phyloP scores from a whole-genome alignment of 2,329 filamentous ascomycete genomes.

The Aspergillus felis region DNA sequence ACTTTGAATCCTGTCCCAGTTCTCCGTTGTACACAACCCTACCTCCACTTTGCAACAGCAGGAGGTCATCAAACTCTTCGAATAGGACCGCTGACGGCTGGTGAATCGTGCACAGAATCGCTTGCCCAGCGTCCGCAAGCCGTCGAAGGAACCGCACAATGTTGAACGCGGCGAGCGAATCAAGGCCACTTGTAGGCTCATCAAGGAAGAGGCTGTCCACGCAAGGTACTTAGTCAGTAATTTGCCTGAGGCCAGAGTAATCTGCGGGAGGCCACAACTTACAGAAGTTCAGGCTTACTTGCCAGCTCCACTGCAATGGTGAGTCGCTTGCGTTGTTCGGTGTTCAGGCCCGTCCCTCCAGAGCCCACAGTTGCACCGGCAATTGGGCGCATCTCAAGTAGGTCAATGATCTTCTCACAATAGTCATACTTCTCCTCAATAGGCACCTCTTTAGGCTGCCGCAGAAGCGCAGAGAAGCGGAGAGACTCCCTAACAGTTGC shows the following conservation, averaged over 20 bases:
- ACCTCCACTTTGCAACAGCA: conserved; percentile 74
- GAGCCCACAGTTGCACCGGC: conserved; percentile 62
- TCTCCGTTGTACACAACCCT: conserved; percentile 83
- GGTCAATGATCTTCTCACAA: conserved; percentile 63
- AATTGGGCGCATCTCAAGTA: conserved; percentile 65
- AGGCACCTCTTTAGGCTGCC: conserved; percentile 57
- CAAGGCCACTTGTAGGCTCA: conserved; percentile 62
- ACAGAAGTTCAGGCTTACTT: conserved; percentile 56
- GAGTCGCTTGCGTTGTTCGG: conserved; percentile 65
- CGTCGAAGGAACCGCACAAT: conserved; percentile 61
- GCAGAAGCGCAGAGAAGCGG: conserved; percentile 61
- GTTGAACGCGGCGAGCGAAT: conserved; percentile 65
- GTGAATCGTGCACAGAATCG: conserved; percentile 87
- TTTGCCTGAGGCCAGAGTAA: no score
- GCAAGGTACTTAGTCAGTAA: no score
- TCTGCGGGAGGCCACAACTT: no score
- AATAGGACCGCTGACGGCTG: conserved; percentile 84
- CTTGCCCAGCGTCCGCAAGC: conserved; percentile 71
- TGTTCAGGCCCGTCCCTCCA: conserved; percentile 57
- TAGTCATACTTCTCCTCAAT: conserved; percentile 63
- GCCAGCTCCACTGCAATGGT: conserved; percentile 62
- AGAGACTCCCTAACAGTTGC: conserved; percentile 65
- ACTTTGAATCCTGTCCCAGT: conserved; percentile 69
- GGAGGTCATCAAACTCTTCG: conserved; percentile 79
- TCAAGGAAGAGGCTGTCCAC: conserved; percentile 44